A percentile compares a stretch with the other conserved stretches of the same genome.
Evolutionary conservation across 805 yeast species (phyloP).

Genomic region (Cyberlindnera veronae): DNA sequence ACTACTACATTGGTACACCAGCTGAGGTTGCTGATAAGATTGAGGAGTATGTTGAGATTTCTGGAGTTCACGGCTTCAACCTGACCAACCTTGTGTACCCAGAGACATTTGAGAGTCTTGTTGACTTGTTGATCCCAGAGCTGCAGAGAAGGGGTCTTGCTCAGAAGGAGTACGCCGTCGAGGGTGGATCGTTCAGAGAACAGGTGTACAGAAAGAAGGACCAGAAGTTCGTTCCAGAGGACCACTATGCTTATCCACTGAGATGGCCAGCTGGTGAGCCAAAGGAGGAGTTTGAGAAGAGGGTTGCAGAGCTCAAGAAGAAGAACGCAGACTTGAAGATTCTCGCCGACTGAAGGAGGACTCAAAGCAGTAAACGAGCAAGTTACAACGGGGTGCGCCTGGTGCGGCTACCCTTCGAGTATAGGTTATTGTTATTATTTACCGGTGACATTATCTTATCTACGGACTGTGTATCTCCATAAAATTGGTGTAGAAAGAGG

Average conservation of each 20-base stretch:
- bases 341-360: too few relatives aligned
- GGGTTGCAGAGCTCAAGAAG: constrained; percentile 10
- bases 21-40: constrained; percentile 40
- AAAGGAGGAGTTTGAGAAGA: constrained; percentile 30
- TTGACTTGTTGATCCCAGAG: constrained; percentile 36
- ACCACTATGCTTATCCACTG: constrained; percentile 22
- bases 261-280: constrained; percentile 28
- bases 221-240: constrained; percentile 24
- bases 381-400: too few relatives aligned
- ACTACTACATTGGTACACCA: constrained; percentile 33
- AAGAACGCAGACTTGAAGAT: constrained; percentile 11
- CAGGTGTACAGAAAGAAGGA: constrained; percentile 27
- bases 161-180: constrained; percentile 29
- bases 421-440: too few relatives aligned
- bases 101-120: constrained; percentile 38
- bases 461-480: too few relatives aligned
- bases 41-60: constrained; percentile 37
- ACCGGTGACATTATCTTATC: too few relatives aligned
- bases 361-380: too few relatives aligned
- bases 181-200: constrained; percentile 38
- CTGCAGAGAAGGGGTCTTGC: constrained; percentile 36
- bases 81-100: constrained; percentile 38
- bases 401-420: too few relatives aligned
- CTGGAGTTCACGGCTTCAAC: constrained; percentile 43
- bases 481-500: too few relatives aligned